A percentile compares a stretch with the other conserved stretches of the same genome.
phyloP scores from a whole-genome alignment of 2,329 filamentous ascomycete genomes.

The Trichoderma guizhouense region DNA sequence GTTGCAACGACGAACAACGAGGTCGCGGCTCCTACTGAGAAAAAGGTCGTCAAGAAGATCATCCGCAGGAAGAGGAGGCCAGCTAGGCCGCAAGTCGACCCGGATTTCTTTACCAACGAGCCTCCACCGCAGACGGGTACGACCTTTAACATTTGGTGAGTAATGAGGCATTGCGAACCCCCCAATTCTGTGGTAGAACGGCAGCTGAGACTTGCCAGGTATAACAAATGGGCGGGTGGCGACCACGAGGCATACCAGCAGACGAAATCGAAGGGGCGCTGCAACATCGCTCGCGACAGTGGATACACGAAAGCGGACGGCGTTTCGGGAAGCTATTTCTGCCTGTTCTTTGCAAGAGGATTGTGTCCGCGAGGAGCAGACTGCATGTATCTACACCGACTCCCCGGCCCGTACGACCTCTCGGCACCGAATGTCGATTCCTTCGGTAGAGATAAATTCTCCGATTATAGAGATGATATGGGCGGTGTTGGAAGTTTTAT shows the following conservation, averaged over 20 bases:
- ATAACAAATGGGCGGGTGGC: slow-evolving; percentile 97
- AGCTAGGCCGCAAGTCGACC: slow-evolving; percentile 86
- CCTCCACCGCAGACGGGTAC: slow-evolving; percentile 89
- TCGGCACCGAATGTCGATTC: slow-evolving; percentile 95
- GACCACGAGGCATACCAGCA: slow-evolving; percentile 91
- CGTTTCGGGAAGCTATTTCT: slow-evolving; percentile 81
- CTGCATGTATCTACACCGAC: slow-evolving; percentile 88
- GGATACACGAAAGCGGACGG: slow-evolving; percentile 78
- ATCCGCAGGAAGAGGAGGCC: slow-evolving; percentile 87
- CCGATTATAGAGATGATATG: slow-evolving; percentile 96
- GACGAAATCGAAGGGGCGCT: slow-evolving; percentile 80
- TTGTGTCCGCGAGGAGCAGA: slow-evolving; percentile 82
- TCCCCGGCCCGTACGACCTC: slow-evolving; percentile 82
- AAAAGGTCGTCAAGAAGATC: slow-evolving; percentile 78
- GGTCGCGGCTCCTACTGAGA: slow-evolving; percentile 45
- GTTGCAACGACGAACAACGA: slow-evolving; percentile 41
- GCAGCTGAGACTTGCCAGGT: slow-evolving; percentile 60
- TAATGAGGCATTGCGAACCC: not conserved
- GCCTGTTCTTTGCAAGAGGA: slow-evolving; percentile 84
- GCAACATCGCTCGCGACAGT: slow-evolving; percentile 76
- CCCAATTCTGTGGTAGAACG: not conserved
- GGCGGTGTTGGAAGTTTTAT: slow-evolving; percentile 92
- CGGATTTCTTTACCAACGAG: slow-evolving; percentile 75
- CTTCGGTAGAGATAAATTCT: slow-evolving; percentile 83
- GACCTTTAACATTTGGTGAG: slow-evolving; percentile 70